Evolutionary conservation across 306 rosid genomes (phyloP).

Genomic region (Acacia crassicarpa): DNA sequence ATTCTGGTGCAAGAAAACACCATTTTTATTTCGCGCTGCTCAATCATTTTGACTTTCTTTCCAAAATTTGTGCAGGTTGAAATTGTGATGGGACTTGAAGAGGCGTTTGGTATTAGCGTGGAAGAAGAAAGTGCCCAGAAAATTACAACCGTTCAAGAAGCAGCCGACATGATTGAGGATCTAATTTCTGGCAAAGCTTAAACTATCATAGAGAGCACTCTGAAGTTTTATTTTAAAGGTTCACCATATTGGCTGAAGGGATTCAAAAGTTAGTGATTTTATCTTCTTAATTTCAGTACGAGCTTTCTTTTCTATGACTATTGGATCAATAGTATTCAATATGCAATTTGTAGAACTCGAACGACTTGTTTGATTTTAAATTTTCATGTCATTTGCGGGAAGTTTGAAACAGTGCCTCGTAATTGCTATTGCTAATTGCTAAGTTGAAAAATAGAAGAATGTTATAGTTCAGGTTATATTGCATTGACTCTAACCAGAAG

Average conservation of each 20-base stretch:
- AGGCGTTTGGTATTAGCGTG: slow-evolving; percentile 65
- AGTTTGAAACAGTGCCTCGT: background rate
- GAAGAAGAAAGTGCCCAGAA: slow-evolving; percentile 78
- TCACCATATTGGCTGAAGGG: background rate
- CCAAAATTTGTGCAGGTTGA: slow-evolving; percentile 57
- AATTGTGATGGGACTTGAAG: slow-evolving; percentile 97
- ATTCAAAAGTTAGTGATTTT: background rate
- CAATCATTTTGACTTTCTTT: slow-evolving; percentile 3
- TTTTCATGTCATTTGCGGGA: background rate
- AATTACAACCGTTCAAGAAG: slow-evolving; percentile 82
- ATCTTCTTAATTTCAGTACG: slow-evolving; percentile 6
- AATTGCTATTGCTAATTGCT: background rate
- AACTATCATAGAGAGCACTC: slow-evolving; percentile 23
- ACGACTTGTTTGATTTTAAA: background rate
- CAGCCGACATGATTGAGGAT: slow-evolving; percentile 74
- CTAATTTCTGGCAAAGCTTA: slow-evolving; percentile 50
- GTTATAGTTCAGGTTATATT: background rate
- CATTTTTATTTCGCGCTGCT: background rate
- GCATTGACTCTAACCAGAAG: background rate
- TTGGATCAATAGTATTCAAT: background rate
- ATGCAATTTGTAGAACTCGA: slow-evolving; percentile 13
- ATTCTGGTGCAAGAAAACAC: background rate
- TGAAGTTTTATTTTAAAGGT: background rate
- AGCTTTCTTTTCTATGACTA: background rate
- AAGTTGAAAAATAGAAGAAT: background rate